Conservation (phyloP, 2,329 filamentous ascomycete species). For the Phialophora tarda region DNA sequence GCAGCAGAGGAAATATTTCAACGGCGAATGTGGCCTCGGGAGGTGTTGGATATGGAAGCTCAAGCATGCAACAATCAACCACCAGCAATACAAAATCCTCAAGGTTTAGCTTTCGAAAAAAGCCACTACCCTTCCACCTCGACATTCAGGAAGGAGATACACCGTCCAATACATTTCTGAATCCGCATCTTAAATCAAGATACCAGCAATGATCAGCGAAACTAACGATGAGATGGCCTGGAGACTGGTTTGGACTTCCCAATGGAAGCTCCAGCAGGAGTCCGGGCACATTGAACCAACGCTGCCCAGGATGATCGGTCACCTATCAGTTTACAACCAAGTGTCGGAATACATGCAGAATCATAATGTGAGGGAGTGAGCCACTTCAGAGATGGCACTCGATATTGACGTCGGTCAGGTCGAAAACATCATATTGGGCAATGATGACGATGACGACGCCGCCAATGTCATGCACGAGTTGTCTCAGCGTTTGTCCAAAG, state of each 20-base stretch:
- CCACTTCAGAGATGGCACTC: not conserved
- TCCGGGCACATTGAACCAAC: slow-evolving; percentile 22
- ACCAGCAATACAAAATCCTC: not conserved
- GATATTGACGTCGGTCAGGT: slow-evolving; percentile 8
- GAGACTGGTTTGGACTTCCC: slow-evolving; percentile 21
- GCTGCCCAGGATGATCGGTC: slow-evolving; percentile 25
- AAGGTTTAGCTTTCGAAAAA: not conserved
- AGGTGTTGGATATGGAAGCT: not conserved
- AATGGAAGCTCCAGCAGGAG: slow-evolving; percentile 27
- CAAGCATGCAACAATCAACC: not conserved
- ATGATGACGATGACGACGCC: slow-evolving; percentile 1
- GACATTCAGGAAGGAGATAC: not conserved
- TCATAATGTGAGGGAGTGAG: slow-evolving; percentile 9
- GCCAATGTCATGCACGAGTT: not conserved
- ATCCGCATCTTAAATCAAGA: not conserved
- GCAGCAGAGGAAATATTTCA: not conserved
- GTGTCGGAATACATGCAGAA: slow-evolving; percentile 16
- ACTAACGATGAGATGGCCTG: slow-evolving; percentile 18
- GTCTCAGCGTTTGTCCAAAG: not conserved
- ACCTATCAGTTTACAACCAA: slow-evolving; percentile 21
- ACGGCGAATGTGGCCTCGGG: not conserved
- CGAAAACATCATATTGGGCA: slow-evolving; percentile 24
- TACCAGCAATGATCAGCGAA: slow-evolving; percentile 1
- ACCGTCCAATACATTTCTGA: not conserved
- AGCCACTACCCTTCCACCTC: not conserved